Evolutionary conservation across 805 yeast species (phyloP).

Genomic region (Grigorovia humatica): DNA sequence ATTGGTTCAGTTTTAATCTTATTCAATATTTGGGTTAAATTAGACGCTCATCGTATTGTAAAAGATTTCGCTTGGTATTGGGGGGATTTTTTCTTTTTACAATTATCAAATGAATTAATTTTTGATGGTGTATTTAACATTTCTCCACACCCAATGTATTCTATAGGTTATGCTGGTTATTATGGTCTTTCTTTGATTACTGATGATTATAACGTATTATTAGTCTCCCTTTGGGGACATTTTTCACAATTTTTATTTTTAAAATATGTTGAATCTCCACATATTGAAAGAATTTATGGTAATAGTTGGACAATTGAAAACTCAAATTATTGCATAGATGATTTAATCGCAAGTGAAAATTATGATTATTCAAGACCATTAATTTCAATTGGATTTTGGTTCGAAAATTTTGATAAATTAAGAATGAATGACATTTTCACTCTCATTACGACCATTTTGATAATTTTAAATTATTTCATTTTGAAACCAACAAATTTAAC

Average conservation of each 20-base stretch:
- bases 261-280: conserved; percentile 73
- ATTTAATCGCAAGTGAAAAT: conserved; percentile 28
- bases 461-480: conserved; percentile 27
- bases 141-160: conserved; percentile 90
- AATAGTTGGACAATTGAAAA: conserved; percentile 24
- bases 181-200: conserved; percentile 75
- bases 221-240: conserved; percentile 66
- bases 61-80: conserved; percentile 92
- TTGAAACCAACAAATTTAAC: conserved; percentile 17
- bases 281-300: conserved; percentile 70
- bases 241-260: conserved; percentile 65
- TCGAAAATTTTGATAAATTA: conserved; percentile 51
- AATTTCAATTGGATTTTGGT: conserved; percentile 35
- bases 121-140: conserved; percentile 85
- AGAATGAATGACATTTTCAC: conserved; percentile 56
- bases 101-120: conserved; percentile 54
- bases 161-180: conserved; percentile 80
- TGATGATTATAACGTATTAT: conserved; percentile 58
- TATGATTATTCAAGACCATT: conserved; percentile 45
- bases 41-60: conserved; percentile 80
- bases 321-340: conserved; percentile 24
- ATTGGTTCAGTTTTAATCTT: conserved; percentile 53
- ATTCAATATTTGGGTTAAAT: conserved; percentile 75
- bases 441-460: conserved; percentile 35
- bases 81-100: conserved; percentile 86